A percentile compares a stretch with the other conserved stretches of the same genome.
phyloP scores from a whole-genome alignment of 352 stramenopile genomes.

The Pythium sukuiense region DNA sequence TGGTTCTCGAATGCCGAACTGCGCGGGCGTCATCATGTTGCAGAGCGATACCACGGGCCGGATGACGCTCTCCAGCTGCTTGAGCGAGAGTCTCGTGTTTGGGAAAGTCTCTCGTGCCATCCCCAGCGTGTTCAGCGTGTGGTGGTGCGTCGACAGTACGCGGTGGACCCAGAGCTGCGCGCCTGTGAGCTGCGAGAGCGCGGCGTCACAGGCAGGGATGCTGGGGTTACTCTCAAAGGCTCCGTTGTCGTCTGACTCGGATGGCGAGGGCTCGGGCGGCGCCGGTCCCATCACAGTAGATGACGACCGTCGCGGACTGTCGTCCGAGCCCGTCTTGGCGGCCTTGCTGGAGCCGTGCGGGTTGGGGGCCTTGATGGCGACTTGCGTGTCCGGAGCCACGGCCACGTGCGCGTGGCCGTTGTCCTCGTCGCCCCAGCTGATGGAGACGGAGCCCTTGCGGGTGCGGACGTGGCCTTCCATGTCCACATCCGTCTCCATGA shows the following conservation, averaged over 20 bases:
- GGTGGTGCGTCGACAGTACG: conserved; percentile 62
- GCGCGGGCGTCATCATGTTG: conserved; percentile 51
- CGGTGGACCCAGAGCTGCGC: conserved; percentile 74
- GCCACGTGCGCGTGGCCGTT: conserved; percentile 1
- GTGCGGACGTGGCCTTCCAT: conserved; percentile 42
- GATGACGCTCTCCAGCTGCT: conserved; percentile 70
- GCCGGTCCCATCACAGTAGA: conserved; percentile 15
- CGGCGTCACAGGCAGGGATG: conserved; percentile 25
- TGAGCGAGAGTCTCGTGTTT: conserved; percentile 70
- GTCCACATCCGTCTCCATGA: conserved; percentile 55
- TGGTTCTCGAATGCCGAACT: conserved; percentile 75
- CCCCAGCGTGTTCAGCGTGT: conserved; percentile 50
- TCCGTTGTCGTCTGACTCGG: neutral
- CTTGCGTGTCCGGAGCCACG: neutral
- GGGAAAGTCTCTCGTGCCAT: conserved; percentile 56
- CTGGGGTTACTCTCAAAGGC: conserved; percentile 11
- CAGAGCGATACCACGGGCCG: conserved; percentile 57
- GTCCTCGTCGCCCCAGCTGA: conserved; percentile 13
- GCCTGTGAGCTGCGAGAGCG: conserved; percentile 56
- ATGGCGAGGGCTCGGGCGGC: conserved; percentile 7
- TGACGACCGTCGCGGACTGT: neutral
- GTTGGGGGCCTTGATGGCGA: neutral
- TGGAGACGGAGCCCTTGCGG: conserved; percentile 29
- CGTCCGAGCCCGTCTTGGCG: neutral
- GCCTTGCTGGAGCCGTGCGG: neutral